phyloP scores from a whole-genome alignment of 2,329 filamentous ascomycete genomes.

The Phaeosphaeriaceae sp. region DNA sequence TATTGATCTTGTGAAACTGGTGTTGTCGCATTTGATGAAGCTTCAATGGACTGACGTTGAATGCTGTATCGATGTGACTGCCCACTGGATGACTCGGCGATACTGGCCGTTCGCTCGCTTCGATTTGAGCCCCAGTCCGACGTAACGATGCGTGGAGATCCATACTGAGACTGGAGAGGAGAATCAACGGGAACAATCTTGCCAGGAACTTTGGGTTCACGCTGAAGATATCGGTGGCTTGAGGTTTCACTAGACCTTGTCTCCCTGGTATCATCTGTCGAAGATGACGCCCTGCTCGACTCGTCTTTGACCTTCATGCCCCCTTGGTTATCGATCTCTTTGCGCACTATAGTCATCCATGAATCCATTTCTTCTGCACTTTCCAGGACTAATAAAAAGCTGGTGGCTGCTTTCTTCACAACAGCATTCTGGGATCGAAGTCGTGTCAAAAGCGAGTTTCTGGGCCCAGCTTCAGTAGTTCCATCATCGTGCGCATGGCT shows the following conservation, averaged over 20 bases:
- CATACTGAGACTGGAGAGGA: slow-evolving; percentile 36
- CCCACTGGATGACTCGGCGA: slow-evolving; percentile 38
- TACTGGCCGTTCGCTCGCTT: slow-evolving; percentile 33
- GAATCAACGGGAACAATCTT: slow-evolving; percentile 45
- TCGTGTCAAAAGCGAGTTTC: slow-evolving; percentile 69
- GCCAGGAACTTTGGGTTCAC: slow-evolving; percentile 41
- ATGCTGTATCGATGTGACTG: slow-evolving; percentile 34
- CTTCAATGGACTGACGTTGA: slow-evolving; percentile 43
- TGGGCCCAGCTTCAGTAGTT: slow-evolving; percentile 46
- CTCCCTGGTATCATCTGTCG: slow-evolving; percentile 30
- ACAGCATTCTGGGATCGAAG: slow-evolving; percentile 66
- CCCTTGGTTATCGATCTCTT: slow-evolving; percentile 72
- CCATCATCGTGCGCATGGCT: slow-evolving; percentile 68
- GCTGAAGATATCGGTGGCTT: slow-evolving; percentile 47
- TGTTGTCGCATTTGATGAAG: slow-evolving; percentile 44
- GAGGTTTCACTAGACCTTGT: slow-evolving; percentile 35
- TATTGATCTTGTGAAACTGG: slow-evolving; percentile 43
- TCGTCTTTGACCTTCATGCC: slow-evolving; percentile 62
- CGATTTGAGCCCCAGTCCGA: slow-evolving; percentile 41
- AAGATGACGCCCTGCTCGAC: slow-evolving; percentile 34
- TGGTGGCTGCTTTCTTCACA: slow-evolving; percentile 62
- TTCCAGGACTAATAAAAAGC: slow-evolving; percentile 75
- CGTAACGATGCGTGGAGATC: slow-evolving; percentile 37
- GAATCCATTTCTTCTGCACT: slow-evolving; percentile 75
- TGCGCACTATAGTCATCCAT: slow-evolving; percentile 73